These are phyloP conservation scores for Cystoderma amianthinum DNA, from an alignment of 768 basidiomycete species.

Conservation along the genomic window DNA sequence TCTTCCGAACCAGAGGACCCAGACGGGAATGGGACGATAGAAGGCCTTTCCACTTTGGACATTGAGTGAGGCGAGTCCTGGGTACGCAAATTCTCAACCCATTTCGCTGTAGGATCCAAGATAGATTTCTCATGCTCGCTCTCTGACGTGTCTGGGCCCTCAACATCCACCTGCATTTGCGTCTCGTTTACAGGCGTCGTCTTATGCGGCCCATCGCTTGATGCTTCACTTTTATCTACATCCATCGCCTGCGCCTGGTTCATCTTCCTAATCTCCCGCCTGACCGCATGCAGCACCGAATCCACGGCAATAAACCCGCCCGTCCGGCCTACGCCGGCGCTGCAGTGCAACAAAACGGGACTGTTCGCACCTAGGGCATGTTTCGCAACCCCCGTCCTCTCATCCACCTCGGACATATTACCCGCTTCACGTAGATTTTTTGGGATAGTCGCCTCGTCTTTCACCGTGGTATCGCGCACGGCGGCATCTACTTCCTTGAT, in stretches of 20 bases:
- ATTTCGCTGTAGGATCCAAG: background rate
- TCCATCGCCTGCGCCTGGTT: conserved; percentile 4
- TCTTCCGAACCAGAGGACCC: conserved; percentile 13
- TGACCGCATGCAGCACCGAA: conserved; percentile 72
- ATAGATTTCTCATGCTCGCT: conserved; percentile 3
- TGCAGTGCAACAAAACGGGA: conserved; percentile 82
- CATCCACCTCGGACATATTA: conserved; percentile 33
- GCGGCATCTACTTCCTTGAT: conserved; percentile 62
- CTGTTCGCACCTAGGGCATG: conserved; percentile 40
- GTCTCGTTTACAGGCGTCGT: conserved; percentile 5
- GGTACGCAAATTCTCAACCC: too few species aligned
- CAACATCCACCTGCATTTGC: conserved; percentile 18
- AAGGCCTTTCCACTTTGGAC: background rate
- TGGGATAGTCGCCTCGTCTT: conserved; percentile 7
- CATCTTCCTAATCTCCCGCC: conserved; percentile 46
- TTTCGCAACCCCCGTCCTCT: conserved; percentile 46
- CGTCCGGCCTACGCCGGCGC: conserved; percentile 92
- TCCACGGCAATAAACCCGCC: conserved; percentile 91
- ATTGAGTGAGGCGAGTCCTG: too few species aligned
- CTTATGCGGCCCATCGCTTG: background rate
- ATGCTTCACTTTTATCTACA: background rate
- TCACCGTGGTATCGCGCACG: conserved; percentile 22
- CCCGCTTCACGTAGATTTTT: background rate
- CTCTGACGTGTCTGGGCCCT: conserved; percentile 7
- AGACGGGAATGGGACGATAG: background rate